Percentiles rank a stretch among this genome's conserved stretches.
These are phyloP conservation scores for Exophiala oligosperma DNA, from an alignment of 2,329 filamentous ascomycete genomes.

Conservation along the genomic window DNA sequence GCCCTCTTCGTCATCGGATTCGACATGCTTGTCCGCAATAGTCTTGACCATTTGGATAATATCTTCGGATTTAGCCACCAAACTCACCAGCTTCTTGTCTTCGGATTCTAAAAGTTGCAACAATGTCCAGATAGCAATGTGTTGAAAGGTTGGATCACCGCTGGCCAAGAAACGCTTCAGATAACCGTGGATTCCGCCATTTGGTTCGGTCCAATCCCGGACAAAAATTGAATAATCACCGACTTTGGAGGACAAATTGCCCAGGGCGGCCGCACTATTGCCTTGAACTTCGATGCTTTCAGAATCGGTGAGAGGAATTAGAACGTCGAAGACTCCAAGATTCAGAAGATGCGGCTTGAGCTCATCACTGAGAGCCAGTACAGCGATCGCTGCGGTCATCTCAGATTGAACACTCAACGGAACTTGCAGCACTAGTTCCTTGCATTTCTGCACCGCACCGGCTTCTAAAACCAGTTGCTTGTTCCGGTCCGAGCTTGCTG, in stretches of 20 bases:
- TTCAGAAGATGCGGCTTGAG: constrained; percentile 88
- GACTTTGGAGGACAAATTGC: constrained; percentile 96
- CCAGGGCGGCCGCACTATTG: constrained; percentile 92
- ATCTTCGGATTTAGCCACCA: constrained; percentile 86
- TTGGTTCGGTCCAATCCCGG: constrained; percentile 87
- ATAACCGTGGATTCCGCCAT: constrained; percentile 94
- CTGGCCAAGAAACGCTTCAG: constrained; percentile 89
- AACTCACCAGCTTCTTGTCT: constrained; percentile 81
- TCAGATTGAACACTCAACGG: constrained; percentile 94
- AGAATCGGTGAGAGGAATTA: constrained; percentile 93
- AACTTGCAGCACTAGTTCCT: constrained; percentile 90
- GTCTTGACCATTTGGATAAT: constrained; percentile 88
- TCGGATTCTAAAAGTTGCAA: constrained; percentile 94
- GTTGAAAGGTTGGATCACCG: constrained; percentile 95
- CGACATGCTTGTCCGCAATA: constrained; percentile 86
- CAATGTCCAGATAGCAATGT: constrained; percentile 98
- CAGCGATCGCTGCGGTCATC: constrained; percentile 99
- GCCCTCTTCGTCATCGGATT: constrained; percentile 80
- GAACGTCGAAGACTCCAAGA: constrained; percentile 90
- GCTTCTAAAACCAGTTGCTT: constrained; percentile 97
- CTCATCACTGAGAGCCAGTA: constrained; percentile 91
- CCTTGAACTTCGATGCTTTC: constrained; percentile 97
- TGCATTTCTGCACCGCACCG: constrained; percentile 97
- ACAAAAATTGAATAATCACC: constrained; percentile 97
- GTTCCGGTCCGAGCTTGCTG: constrained; percentile 95